phyloP scores from a whole-genome alignment of 495 filamentous ascomycete species.

The Corynascus novoguineensis region DNA sequence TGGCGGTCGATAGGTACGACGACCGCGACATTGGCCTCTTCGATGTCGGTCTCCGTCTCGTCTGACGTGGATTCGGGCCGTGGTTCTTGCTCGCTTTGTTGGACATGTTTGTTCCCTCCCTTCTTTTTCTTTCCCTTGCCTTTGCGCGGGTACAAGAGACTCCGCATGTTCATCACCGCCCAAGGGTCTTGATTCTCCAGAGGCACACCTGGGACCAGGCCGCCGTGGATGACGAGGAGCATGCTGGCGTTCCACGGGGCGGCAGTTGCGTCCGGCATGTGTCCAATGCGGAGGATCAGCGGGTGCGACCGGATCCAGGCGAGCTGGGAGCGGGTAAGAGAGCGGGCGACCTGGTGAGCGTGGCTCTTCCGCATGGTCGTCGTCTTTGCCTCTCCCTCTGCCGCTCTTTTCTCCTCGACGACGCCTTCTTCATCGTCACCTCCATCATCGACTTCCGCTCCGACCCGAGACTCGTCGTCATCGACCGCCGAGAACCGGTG shows the following conservation, averaged over 20 bases:
- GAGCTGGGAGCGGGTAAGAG: conserved; percentile 47
- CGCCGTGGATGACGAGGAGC: conserved; percentile 76
- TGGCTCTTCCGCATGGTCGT: conserved; percentile 17
- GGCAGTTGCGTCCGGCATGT: conserved; percentile 37
- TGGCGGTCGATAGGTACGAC: conserved; percentile 54
- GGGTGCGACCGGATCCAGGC: conserved; percentile 67
- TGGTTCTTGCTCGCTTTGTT: not conserved
- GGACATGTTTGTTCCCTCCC: not conserved
- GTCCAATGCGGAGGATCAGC: conserved; percentile 65
- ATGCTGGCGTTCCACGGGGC: conserved; percentile 45
- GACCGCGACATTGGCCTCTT: conserved; percentile 23
- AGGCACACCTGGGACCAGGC: conserved; percentile 66
- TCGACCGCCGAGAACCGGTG: not conserved
- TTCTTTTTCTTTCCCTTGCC: conserved; percentile 1
- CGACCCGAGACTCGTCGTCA: conserved; percentile 12
- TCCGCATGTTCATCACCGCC: conserved; percentile 88
- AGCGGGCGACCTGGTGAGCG: conserved; percentile 32
- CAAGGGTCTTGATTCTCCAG: conserved; percentile 72
- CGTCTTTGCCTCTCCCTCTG: conserved; percentile 22
- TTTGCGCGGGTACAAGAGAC: conserved; percentile 41
- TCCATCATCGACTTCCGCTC: not conserved
- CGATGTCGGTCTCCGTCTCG: not conserved
- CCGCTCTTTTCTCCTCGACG: conserved; percentile 2
- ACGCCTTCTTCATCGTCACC: conserved; percentile 2
- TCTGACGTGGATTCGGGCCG: not conserved